phyloP scores from a whole-genome alignment of 2,329 filamentous ascomycete genomes.

The Aureobasidium sp. region DNA sequence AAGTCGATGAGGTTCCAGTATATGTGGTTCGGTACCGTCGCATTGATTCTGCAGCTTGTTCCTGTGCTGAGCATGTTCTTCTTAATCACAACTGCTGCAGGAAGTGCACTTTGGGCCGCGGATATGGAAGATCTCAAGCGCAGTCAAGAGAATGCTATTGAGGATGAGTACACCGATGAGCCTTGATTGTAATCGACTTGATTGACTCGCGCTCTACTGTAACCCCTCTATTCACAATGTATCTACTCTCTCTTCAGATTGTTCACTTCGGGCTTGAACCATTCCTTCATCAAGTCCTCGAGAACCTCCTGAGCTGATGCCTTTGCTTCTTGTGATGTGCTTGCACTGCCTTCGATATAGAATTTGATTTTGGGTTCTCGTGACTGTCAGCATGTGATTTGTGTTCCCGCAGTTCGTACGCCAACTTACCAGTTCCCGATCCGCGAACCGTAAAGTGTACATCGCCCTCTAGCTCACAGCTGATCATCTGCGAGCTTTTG shows the following conservation, averaged over 20 bases:
- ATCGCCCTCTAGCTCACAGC: slow-evolving; percentile 47
- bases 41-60: slow-evolving; percentile 60
- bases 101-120: slow-evolving; percentile 78
- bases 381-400: not conserved
- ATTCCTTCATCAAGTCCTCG: slow-evolving; percentile 39
- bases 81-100: slow-evolving; percentile 75
- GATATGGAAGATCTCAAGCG: slow-evolving; percentile 55
- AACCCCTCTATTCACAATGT: not conserved
- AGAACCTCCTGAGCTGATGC: slow-evolving; percentile 38
- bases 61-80: slow-evolving; percentile 92
- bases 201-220: not conserved
- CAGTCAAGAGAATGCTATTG: slow-evolving; percentile 9
- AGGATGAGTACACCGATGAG: slow-evolving; percentile 26
- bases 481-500: slow-evolving; percentile 55
- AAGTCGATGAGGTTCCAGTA: slow-evolving; percentile 68
- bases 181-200: slow-evolving; percentile 15
- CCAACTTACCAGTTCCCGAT: slow-evolving; percentile 42
- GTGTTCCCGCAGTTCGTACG: no score
- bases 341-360: slow-evolving; percentile 44
- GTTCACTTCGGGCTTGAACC: slow-evolving; percentile 34
- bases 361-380: slow-evolving; percentile 57
- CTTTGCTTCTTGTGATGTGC: slow-evolving; percentile 35
- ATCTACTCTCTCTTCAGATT: slow-evolving; percentile 18
- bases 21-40: slow-evolving; percentile 80
- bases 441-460: slow-evolving; percentile 53